phyloP scores from a whole-genome alignment of 495 filamentous ascomycete genomes.

The Podospora anserina region DNA sequence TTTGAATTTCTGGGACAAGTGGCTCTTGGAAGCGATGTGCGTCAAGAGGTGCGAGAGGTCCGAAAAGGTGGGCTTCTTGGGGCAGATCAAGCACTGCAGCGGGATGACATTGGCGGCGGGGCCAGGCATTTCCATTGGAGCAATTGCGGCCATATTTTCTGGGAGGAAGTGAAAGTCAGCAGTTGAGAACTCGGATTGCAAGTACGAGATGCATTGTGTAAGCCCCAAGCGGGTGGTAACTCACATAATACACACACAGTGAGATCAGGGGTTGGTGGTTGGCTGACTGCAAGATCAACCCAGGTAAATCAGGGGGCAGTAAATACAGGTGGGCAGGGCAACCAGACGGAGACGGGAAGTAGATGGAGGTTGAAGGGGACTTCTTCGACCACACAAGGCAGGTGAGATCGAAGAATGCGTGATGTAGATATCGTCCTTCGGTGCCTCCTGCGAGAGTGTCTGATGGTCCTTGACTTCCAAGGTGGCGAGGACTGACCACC shows the following conservation, averaged over 20 bases:
- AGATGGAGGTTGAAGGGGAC: neutral
- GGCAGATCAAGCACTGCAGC: slow-evolving; percentile 76
- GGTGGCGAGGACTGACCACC: neutral
- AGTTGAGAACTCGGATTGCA: neutral
- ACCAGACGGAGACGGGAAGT: neutral
- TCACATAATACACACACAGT: slow-evolving; percentile 16
- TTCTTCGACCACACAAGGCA: slow-evolving; percentile 8
- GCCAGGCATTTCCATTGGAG: slow-evolving; percentile 30
- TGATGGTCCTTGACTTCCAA: neutral
- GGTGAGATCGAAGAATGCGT: slow-evolving; percentile 16
- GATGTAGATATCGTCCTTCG: neutral
- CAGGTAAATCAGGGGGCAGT: neutral
- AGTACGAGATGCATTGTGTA: slow-evolving; percentile 9
- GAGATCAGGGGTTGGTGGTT: too few species aligned
- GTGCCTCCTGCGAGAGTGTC: neutral
- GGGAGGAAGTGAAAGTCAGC: slow-evolving; percentile 23
- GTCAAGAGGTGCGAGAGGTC: slow-evolving; percentile 87
- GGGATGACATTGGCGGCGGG: slow-evolving; percentile 41
- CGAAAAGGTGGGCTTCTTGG: slow-evolving; percentile 72
- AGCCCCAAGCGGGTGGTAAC: slow-evolving; percentile 16
- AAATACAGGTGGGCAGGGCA: slow-evolving; percentile 1
- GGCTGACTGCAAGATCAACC: slow-evolving; percentile 23
- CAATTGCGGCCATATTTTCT: slow-evolving; percentile 37
- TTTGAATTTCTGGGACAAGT: slow-evolving; percentile 72
- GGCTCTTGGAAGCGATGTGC: slow-evolving; percentile 80